Base-by-base conservation (phyloP, 1,284 basidiomycete species). In the Apiotrichum domesticum region DNA sequence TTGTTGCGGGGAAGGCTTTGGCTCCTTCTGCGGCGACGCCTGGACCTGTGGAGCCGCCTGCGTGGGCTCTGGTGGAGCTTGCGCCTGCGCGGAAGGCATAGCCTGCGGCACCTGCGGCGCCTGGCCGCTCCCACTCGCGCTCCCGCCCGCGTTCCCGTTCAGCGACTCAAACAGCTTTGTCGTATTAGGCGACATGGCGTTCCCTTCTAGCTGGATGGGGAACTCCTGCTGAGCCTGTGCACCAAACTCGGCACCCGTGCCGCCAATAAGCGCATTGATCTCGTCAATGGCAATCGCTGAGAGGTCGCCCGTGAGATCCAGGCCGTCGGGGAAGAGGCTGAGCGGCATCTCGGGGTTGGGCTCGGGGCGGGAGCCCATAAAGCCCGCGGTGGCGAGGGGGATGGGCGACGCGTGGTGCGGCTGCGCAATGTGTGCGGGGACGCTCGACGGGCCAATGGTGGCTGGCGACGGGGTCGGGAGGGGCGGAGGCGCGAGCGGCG, bases 251-350 rank as follows among this genome's bases (percentile, higher is more conserved):
- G 13, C 46, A 11, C 51, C 49, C 32, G 58, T 52, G 10, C 63
- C 65, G 14, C 54, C 58, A 40, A 66, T 66, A 10, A 65, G 21
- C 1, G 65, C 63, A 6, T 55, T 60, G n/a, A 67, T 51, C 54
- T 67, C 65, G 44, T 60, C 63, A 54, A 65, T 64, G 35, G 54
- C 56, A 45, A 65, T 46, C 4, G 33, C 50, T 13, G 39, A 35
- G 15, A 65, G 46, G 43, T 61, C 57, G 34, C 63, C 50, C n/a
- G 39, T 33, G 15, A 65, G 46, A 40, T 61, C 57, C 29, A 64
- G 52, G 33, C 51, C 42, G 54, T 55, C 50, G 9, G 42, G 49
- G 37, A 59, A 54, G 29, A 62, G 11, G 54, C 34, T 11, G 39
- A 49, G 35, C 35, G 11, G 46, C 48, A 45, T 41, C 39, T 45